A percentile compares a stretch with the other conserved stretches of the same genome.
Conservation (phyloP, 148 eudicot species). For the Cornus controversa region DNA sequence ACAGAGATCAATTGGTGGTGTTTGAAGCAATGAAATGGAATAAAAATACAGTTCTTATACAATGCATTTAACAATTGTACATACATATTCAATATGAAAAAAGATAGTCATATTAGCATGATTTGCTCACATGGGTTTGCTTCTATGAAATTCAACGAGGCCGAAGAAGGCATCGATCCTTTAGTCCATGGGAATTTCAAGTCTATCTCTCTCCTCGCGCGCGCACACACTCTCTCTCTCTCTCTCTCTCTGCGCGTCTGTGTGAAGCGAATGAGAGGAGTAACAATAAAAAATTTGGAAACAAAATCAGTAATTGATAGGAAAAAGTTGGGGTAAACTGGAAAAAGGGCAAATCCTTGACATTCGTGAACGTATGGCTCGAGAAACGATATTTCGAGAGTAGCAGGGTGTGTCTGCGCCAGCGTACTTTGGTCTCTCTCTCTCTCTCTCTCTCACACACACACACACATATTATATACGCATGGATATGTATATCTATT, state of each 20-base stretch:
- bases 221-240: neutral
- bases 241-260: neutral
- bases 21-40: slow-evolving; percentile 4
- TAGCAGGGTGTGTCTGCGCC: neutral
- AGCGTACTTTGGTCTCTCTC: neutral
- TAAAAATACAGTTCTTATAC: neutral
- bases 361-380: slow-evolving; percentile 52
- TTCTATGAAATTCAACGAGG: slow-evolving; percentile 20
- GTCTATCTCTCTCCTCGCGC: neutral
- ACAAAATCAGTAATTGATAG: neutral
- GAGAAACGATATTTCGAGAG: slow-evolving; percentile 36
- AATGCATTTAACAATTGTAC: slow-evolving; percentile 3
- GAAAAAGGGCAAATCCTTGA: slow-evolving; percentile 28
- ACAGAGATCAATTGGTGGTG: slow-evolving; percentile 16
- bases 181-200: slow-evolving; percentile 20
- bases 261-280: slow-evolving; percentile 15
- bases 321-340: slow-evolving; percentile 14
- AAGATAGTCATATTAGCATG: slow-evolving; percentile 10
- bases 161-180: slow-evolving; percentile 20
- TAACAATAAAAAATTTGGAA: neutral
- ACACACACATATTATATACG: no score
- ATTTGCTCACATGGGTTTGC: slow-evolving; percentile 39
- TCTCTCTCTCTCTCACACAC: neutral
- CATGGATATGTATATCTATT: no score
- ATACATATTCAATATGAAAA: neutral